Percentiles rank a stretch among this genome's conserved stretches.
phyloP scores from a whole-genome alignment of 225 moss, liverwort and hornwort species.

The Climacium dendroides region DNA sequence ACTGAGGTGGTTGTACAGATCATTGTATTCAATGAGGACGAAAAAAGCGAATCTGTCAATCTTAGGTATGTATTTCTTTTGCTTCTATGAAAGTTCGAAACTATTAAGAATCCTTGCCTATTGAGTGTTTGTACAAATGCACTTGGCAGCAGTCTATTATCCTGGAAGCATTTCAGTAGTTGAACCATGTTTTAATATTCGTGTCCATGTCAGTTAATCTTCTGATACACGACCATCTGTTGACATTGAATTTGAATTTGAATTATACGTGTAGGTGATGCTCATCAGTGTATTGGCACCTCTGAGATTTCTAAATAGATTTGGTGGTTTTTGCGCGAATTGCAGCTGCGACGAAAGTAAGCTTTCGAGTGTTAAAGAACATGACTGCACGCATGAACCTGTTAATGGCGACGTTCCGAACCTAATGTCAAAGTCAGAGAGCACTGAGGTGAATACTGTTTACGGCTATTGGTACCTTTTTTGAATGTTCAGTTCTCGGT shows the following conservation, averaged over 20 bases:
- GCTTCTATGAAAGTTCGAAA: background rate
- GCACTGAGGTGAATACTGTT: background rate
- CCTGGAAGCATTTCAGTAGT: background rate
- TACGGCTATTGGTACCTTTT: background rate
- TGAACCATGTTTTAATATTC: background rate
- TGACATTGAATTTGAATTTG: background rate
- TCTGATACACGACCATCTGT: background rate
- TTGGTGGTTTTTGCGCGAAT: background rate
- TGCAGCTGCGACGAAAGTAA: background rate
- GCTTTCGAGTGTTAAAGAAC: background rate
- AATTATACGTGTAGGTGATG: background rate
- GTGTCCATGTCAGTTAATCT: background rate
- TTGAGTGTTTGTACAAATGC: background rate
- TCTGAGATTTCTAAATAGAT: background rate
- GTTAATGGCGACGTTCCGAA: background rate
- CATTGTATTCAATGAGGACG: slow-evolving; percentile 4
- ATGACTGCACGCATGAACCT: background rate
- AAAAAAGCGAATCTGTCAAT: background rate
- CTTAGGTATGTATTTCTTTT: background rate
- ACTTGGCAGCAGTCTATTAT: background rate
- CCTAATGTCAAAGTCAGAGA: background rate
- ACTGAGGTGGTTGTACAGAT: slow-evolving; percentile 33
- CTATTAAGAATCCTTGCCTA: background rate
- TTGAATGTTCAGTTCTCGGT: background rate
- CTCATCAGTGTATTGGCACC: background rate